A percentile compares a stretch with the other conserved stretches of the same genome.
These are phyloP conservation scores for Ephemerocybe angulata DNA, from an alignment of 768 basidiomycete species.

Conservation along the genomic window DNA sequence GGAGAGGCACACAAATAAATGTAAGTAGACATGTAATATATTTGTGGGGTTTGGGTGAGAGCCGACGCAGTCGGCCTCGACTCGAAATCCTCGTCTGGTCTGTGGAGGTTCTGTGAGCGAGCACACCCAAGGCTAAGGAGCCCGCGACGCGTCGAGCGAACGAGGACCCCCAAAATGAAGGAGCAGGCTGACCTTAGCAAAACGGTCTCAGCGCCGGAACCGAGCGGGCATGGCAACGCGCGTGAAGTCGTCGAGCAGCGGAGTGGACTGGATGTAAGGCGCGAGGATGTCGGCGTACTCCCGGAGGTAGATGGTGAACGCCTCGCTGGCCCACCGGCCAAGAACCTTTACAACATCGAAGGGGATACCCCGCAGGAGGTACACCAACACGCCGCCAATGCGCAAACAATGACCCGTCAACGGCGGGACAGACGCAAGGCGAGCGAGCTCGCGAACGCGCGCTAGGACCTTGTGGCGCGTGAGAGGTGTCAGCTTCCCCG, in stretches of 20 bases:
- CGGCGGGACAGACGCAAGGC: conserved; percentile 1
- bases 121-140: not conserved
- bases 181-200: not conserved
- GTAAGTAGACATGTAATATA: too few species aligned
- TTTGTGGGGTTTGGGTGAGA: not conserved
- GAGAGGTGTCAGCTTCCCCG: conserved; percentile 14
- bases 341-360: conserved; percentile 32
- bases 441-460: conserved; percentile 11
- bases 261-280: conserved; percentile 9
- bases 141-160: not conserved
- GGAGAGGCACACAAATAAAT: too few species aligned
- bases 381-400: conserved; percentile 29
- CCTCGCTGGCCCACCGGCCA: conserved; percentile 24
- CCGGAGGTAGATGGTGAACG: conserved; percentile 9
- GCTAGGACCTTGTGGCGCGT: conserved; percentile 20
- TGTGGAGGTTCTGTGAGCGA: not conserved
- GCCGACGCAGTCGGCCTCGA: not conserved
- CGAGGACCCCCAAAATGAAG: not conserved
- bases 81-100: not conserved
- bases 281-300: conserved; percentile 12
- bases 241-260: not conserved
- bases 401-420: conserved; percentile 24
- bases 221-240: not conserved
- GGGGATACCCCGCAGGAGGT: conserved; percentile 29
- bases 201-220: not conserved